Base-by-base conservation (phyloP, 495 filamentous ascomycete species). In the Cenococcum geophilum region DNA sequence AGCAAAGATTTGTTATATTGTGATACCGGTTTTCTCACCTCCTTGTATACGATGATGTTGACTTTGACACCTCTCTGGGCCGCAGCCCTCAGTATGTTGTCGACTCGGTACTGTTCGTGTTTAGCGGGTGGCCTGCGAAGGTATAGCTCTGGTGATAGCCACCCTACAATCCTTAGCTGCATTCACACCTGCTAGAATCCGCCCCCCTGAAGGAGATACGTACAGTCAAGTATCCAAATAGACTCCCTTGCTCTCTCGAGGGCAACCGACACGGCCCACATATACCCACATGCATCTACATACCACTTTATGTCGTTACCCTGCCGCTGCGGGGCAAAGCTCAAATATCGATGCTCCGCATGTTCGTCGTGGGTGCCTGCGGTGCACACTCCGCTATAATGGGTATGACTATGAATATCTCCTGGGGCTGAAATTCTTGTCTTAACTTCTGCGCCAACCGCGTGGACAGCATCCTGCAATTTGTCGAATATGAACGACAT, bases 21-120 rank as follows among this genome's bases (percentile, higher is more conserved):
- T 32, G 6, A 3, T 3, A 32, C 6, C 6, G 2, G 27, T 2
- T 32, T 32, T 32, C 27, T 32, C 14, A 72, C 70, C 75, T 97
- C 92, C 76, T 97, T 97, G 77, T 97, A 97, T 16, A 97, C 91
- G 56, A 96, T 92, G 51, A 97, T 81, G 64, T 93, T 89, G 61
- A 97, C 78, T 52, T 84, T 82, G 23, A 97, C 92, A 22, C 92
- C 92, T 54, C 92, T 85, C 73, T 91, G 81, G 32, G 92, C 92
- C 3, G 92, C 92, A 48, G 86, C 87, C 66, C 86, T 80, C 40
- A 97, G 82, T 89, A 97, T 89, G 10, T 84, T 83, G 73, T 97
- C 92, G 47, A 97, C 76, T 0, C 92, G 88, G 70, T 96, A 97
- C 58, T 86, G 78, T 69, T 92, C 83, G 74, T 93, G 88, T 66